phyloP scores from a whole-genome alignment of 2,329 filamentous ascomycete genomes.

The Cyphellophora europaea region DNA sequence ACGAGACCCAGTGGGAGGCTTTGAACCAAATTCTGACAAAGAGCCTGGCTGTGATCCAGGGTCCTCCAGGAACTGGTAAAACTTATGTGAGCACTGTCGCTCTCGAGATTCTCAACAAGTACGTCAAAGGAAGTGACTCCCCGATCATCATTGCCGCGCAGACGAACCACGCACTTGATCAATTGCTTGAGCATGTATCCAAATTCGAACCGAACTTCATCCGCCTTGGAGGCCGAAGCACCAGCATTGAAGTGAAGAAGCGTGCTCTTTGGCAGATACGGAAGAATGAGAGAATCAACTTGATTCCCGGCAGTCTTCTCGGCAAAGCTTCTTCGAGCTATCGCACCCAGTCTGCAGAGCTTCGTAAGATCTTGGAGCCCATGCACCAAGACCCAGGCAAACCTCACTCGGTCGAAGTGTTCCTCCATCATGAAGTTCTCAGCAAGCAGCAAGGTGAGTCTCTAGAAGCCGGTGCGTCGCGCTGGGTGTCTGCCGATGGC shows the following conservation, averaged over 20 bases:
- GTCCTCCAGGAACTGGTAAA: slow-evolving; percentile 72
- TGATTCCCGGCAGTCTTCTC: slow-evolving; percentile 32
- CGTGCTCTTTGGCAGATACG: slow-evolving; percentile 59
- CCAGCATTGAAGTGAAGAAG: slow-evolving; percentile 54
- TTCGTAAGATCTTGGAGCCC: slow-evolving; percentile 33
- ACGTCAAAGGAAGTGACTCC: slow-evolving; percentile 45
- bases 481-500: slow-evolving; percentile 29
- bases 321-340: slow-evolving; percentile 31
- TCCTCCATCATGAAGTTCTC: slow-evolving; percentile 50
- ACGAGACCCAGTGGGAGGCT: slow-evolving; percentile 61
- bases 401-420: slow-evolving; percentile 44
- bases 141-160: slow-evolving; percentile 75
- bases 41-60: slow-evolving; percentile 68
- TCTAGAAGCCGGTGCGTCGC: slow-evolving; percentile 40
- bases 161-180: slow-evolving; percentile 85
- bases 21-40: slow-evolving; percentile 62
- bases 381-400: slow-evolving; percentile 28
- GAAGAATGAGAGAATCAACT: slow-evolving; percentile 21
- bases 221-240: slow-evolving; percentile 60
- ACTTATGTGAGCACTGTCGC: slow-evolving; percentile 71
- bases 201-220: slow-evolving; percentile 54
- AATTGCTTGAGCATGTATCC: slow-evolving; percentile 59
- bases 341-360: slow-evolving; percentile 31
- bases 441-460: slow-evolving; percentile 55
- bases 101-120: slow-evolving; percentile 55